A percentile compares a stretch with the other conserved stretches of the same genome.
Evolutionary conservation across 768 basidiomycete genomes (phyloP).

Genomic region (Tulasnella sp.): DNA sequence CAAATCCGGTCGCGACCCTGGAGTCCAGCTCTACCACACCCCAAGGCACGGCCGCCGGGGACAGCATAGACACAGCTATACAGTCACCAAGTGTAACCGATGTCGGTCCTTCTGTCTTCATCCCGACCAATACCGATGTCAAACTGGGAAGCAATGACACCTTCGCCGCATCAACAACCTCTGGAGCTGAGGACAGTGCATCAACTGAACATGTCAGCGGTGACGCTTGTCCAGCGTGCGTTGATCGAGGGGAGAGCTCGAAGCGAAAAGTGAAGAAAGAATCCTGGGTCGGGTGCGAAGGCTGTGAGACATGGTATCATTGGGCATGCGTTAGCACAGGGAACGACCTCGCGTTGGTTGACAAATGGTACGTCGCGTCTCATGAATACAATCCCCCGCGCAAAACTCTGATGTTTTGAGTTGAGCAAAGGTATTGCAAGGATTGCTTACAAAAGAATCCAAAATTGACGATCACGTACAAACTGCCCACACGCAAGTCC

Average conservation of each 20-base stretch:
- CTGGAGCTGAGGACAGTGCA: not conserved
- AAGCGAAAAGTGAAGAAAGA: slow-evolving; percentile 40
- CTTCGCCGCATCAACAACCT: too few relatives aligned
- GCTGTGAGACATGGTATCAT: slow-evolving; percentile 74
- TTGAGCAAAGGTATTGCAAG: slow-evolving; percentile 53
- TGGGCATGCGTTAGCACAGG: slow-evolving; percentile 69
- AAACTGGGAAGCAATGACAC: too few relatives aligned
- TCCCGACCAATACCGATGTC: too few relatives aligned
- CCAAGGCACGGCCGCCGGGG: too few relatives aligned
- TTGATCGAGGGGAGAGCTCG: not conserved
- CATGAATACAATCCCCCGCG: slow-evolving; percentile 17
- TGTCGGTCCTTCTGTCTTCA: too few relatives aligned
- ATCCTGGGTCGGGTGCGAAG: slow-evolving; percentile 74
- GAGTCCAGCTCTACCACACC: too few relatives aligned
- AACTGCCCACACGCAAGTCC: slow-evolving; percentile 69
- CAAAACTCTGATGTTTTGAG: not conserved
- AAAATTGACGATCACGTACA: slow-evolving; percentile 56
- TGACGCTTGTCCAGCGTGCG: slow-evolving; percentile 5
- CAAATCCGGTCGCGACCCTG: too few relatives aligned
- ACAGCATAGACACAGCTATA: too few relatives aligned
- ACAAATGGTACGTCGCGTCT: slow-evolving; percentile 54
- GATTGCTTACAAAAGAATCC: slow-evolving; percentile 51
- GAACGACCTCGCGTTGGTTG: slow-evolving; percentile 53
- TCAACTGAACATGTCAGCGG: not conserved
- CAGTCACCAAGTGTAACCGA: too few relatives aligned